These are phyloP conservation scores for Pestalotiopsis sp. DNA, from an alignment of 2,329 filamentous ascomycete genomes.

Conservation along the genomic window DNA sequence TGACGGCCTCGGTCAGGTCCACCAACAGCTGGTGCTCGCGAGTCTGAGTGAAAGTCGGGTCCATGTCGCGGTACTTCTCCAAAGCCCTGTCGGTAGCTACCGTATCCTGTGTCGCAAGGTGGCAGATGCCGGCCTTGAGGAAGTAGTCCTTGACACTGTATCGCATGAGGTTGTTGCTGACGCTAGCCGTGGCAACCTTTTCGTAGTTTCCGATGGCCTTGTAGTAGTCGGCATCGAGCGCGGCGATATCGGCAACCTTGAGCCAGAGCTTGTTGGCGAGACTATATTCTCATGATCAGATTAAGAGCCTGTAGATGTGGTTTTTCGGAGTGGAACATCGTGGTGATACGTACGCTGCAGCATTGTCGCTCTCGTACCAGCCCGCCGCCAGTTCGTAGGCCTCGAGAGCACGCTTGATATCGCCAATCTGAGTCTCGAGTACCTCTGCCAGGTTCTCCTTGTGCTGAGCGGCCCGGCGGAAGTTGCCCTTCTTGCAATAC, in stretches of 20 bases:
- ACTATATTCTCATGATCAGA: background rate
- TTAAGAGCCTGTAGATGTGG: background rate
- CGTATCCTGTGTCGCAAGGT: slow-evolving; percentile 71
- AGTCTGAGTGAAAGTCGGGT: slow-evolving; percentile 73
- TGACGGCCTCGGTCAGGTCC: slow-evolving; percentile 74
- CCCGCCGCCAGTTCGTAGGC: slow-evolving; percentile 82
- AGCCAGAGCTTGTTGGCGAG: slow-evolving; percentile 92
- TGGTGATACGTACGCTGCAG: slow-evolving; percentile 51
- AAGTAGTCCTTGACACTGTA: slow-evolving; percentile 96
- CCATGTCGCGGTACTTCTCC: slow-evolving; percentile 78
- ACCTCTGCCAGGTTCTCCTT: slow-evolving; percentile 88
- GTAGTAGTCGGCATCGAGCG: slow-evolving; percentile 80
- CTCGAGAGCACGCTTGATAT: slow-evolving; percentile 75
- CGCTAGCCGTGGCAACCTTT: slow-evolving; percentile 73
- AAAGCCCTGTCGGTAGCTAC: slow-evolving; percentile 79
- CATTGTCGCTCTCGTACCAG: slow-evolving; percentile 89
- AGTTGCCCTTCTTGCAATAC: slow-evolving; percentile 88
- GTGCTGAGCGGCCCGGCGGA: slow-evolving; percentile 84
- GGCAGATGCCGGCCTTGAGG: slow-evolving; percentile 90
- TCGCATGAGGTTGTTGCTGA: slow-evolving; percentile 89
- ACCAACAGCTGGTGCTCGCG: slow-evolving; percentile 79
- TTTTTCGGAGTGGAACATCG: background rate
- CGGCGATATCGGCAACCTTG: slow-evolving; percentile 86
- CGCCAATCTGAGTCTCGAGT: slow-evolving; percentile 78
- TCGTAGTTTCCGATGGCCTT: slow-evolving; percentile 82